phyloP scores from a whole-genome alignment of 306 rosid species.

The Lupinus albus region DNA sequence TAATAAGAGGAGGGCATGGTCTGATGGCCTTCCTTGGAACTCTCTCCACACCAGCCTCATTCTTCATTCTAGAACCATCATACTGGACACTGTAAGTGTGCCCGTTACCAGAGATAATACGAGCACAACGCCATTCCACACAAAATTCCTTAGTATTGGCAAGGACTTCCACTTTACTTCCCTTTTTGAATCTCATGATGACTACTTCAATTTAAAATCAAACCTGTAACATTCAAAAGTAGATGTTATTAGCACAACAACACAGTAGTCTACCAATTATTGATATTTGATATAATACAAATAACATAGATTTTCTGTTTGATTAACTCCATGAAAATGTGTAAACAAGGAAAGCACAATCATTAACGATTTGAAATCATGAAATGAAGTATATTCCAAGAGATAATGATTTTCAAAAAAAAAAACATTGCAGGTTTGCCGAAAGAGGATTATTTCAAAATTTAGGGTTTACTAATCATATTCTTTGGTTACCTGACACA shows the following conservation, averaged over 20 bases:
- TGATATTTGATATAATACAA: not conserved
- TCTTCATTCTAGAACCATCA: constrained; percentile 35
- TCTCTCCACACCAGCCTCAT: constrained; percentile 49
- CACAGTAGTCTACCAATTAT: not conserved
- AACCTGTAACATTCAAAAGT: constrained; percentile 45
- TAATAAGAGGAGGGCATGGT: constrained; percentile 63
- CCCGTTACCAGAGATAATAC: constrained; percentile 67
- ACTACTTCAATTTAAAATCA: constrained; percentile 22
- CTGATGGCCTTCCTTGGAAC: constrained; percentile 68
- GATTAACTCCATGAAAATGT: not conserved
- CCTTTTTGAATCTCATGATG: constrained; percentile 67
- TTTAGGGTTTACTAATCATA: not conserved
- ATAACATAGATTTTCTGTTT: not conserved
- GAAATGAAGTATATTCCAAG: not conserved
- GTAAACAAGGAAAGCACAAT: not conserved
- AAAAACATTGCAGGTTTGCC: too few relatives aligned
- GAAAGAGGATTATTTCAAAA: not conserved
- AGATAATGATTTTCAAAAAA: too few relatives aligned
- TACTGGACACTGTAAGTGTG: constrained; percentile 59
- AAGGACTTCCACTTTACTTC: constrained; percentile 74
- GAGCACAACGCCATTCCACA: constrained; percentile 73
- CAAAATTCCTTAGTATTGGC: constrained; percentile 47
- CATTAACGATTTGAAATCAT: not conserved
- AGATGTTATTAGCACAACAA: constrained; percentile 4
- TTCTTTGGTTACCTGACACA: not conserved